Base-by-base conservation (phyloP, 176 grass and related monocot species). In the Bolboschoenus planiculmis region DNA sequence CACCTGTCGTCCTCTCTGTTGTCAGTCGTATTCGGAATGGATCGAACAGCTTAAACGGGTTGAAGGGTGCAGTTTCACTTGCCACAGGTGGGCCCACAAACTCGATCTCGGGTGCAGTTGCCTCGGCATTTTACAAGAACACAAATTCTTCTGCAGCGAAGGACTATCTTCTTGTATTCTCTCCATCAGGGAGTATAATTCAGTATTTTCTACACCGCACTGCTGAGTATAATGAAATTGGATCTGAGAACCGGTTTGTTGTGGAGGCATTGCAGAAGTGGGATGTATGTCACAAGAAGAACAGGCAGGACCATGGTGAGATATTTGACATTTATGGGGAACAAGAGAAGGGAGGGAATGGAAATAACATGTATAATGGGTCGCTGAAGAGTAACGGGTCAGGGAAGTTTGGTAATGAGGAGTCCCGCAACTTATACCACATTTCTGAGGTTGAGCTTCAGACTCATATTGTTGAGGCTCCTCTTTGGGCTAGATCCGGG, bases 251-350 rank as follows among this genome's bases (percentile, higher is more conserved):
- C 48, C 86, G 84, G 58, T 98, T 90, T 72, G 87, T 95, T 62
- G 88, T 98, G 30, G 92, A 95, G 67, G 89, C 96, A 68, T 85
- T 98, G 89, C 92, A 98, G 62, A 98, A 98, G 56, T 98, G 96
- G 96, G 96, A 98, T 88, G 82, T 98, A 65, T 95, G 96, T 84
- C 86, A 93, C 66, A 98, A 95, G 78, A 88, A 66, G 83, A 95
- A 91, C 42, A 88, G 89, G 85, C 90, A 87, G 82, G 96, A 95
- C 47, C 83, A 72, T 35, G 80, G 74, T 40, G 89, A 98, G 58
- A 91, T 83, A 85, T 81, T 91, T 71, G 86, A 90, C 83, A 86
- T 85, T 42, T 91, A 91, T 71, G 83, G 64, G 78, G 90, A 98
- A 80, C 87, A 90, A 93, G 90, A 90, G n/a, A 87, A 83, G 71